Base-by-base conservation (phyloP, 164 flowering plant species). In the Stephania japonica region DNA sequence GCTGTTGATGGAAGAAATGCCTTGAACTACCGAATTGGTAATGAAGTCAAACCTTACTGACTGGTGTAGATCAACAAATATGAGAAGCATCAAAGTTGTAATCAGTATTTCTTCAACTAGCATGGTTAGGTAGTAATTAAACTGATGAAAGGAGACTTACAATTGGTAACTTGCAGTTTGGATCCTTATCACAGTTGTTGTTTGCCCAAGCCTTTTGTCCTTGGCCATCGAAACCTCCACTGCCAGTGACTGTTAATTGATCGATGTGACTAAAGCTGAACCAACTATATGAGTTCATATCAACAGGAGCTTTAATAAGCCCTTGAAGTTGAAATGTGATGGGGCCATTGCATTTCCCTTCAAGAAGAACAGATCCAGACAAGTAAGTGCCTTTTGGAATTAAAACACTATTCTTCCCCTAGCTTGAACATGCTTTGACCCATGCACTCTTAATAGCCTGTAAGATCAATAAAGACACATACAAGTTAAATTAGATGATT, bases 171-270 rank as follows among this genome's bases (percentile, higher is more conserved):
- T 18, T 67, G 82, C 87, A 87, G 0, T 69, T 7, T 2, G 41
- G 4, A 5, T 63, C 67, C 5, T 44, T 62, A 21, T 4, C 1
- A 65, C 85, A 84, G 6, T 70, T 13, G n/a, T n/a, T n/a, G 19
- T 75, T 16, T 9, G 76, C 47, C 90, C 88, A 86, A 64, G 86
- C 84, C 9, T 76, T 42, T 3, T 76, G 32, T 16, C 91, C 87
- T 75, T 85, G 83, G 13, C 88, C 91, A 70, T 87, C 87, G 27
- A 87, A 69, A 1, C 69, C 24, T 2, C 90, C 91, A 7, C 87
- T 83, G 47, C 89, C 90, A 14, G 65, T 18, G 18, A 90, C 25
- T 0, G 11, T 21, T 73, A 90, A 72, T 0, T 66, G 12, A 14
- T 56, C 23, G 23, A 56, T 16, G n/a, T 3, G 53, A 47, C 16